Conservation (phyloP, 1,139 yeast species). For the Kodamaea fungicola region DNA sequence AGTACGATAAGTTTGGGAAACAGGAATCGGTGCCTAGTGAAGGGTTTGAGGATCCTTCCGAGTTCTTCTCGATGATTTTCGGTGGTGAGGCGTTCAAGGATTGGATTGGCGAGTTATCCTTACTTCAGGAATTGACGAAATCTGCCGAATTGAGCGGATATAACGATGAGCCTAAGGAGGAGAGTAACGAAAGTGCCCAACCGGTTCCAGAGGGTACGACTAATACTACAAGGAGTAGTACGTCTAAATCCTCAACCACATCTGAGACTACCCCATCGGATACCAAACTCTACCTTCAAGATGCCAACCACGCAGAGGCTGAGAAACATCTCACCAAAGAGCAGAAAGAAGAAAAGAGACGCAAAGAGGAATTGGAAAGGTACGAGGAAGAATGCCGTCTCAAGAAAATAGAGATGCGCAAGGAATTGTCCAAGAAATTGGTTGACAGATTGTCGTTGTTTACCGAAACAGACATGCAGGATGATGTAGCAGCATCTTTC, state of each 20-base stretch:
- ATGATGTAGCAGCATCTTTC: slow-evolving; percentile 67
- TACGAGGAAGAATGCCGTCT: slow-evolving; percentile 74
- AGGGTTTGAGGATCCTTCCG: slow-evolving; percentile 71
- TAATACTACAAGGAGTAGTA: slow-evolving; percentile 1
- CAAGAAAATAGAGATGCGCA: slow-evolving; percentile 71
- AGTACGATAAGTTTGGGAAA: slow-evolving; percentile 83
- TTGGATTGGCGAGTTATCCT: slow-evolving; percentile 86
- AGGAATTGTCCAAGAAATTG: slow-evolving; percentile 60
- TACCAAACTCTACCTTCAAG: slow-evolving; percentile 5
- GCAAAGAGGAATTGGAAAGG: slow-evolving; percentile 65
- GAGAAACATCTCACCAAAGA: slow-evolving; percentile 27
- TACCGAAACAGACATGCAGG: slow-evolving; percentile 79
- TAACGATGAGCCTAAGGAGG: slow-evolving; percentile 28
- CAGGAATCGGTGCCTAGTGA: slow-evolving; percentile 78
- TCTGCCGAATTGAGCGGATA: slow-evolving; percentile 58
- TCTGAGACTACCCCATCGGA: slow-evolving; percentile 1
- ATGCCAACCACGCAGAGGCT: slow-evolving; percentile 14
- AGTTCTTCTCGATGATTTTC: slow-evolving; percentile 73
- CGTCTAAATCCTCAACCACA: slow-evolving; percentile 5
- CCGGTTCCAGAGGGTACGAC: not conserved
- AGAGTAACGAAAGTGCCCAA: slow-evolving; percentile 5
- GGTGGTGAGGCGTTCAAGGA: slow-evolving; percentile 73
- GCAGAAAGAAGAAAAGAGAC: slow-evolving; percentile 44
- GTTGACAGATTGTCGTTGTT: slow-evolving; percentile 65
- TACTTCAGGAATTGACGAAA: slow-evolving; percentile 75